Evolutionary conservation across 163 green algal genomes (phyloP).

Genomic region (Volvox carteri): DNA sequence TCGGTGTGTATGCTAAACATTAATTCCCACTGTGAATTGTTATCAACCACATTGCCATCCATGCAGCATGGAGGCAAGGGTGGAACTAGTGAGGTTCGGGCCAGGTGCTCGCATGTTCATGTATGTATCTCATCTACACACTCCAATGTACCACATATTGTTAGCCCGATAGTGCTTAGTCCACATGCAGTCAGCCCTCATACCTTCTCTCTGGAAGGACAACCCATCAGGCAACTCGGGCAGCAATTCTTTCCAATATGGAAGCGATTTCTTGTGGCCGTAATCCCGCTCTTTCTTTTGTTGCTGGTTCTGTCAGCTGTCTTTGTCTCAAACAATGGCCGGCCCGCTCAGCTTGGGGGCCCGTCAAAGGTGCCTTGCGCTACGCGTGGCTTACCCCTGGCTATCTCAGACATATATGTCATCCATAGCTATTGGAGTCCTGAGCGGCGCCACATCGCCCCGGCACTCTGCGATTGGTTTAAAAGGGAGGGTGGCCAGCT

Average conservation of each 20-base stretch:
- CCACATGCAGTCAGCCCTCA: neutral
- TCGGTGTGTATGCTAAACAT: too few relatives aligned
- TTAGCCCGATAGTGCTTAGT: neutral
- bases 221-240: neutral
- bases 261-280: neutral
- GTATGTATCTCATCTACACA: neutral
- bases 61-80: neutral
- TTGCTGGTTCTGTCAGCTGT: neutral
- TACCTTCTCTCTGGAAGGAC: neutral
- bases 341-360: neutral
- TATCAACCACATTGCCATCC: neutral
- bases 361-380: neutral
- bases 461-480: neutral
- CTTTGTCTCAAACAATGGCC: neutral
- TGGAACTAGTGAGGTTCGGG: neutral
- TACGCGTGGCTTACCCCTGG: neutral
- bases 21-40: too few relatives aligned
- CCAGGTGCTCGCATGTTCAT: neutral
- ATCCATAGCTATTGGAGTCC: constrained; percentile 29
- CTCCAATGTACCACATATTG: neutral
- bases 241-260: neutral
- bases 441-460: neutral
- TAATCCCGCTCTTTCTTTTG: neutral
- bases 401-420: constrained; percentile 21
- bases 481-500: neutral